phyloP scores from a whole-genome alignment of 2,329 filamentous ascomycete genomes.

The Paecilomyces niveus region DNA sequence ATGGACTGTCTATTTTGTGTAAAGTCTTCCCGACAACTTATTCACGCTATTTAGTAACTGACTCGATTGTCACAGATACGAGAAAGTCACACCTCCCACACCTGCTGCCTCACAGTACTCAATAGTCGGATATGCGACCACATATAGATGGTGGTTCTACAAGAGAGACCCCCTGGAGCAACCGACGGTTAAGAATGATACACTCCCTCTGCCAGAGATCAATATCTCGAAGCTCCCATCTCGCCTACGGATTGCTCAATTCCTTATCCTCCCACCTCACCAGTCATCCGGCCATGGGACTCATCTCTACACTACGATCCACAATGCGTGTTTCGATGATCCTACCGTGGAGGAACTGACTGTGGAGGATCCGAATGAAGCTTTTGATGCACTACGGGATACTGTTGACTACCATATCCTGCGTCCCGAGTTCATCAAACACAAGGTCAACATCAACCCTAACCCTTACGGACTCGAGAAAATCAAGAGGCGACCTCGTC shows the following conservation, averaged over 20 bases:
- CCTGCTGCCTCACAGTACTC: conserved; percentile 57
- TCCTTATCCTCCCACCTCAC: conserved; percentile 81
- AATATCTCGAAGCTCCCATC: conserved; percentile 60
- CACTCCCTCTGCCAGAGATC: conserved; percentile 34
- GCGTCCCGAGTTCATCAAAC: conserved; percentile 43
- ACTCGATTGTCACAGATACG: conserved; percentile 39
- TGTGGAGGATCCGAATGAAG: conserved; percentile 82
- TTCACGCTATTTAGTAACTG: conserved; percentile 4
- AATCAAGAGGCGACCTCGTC: conserved; percentile 28
- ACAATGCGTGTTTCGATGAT: conserved; percentile 59
- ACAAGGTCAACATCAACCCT: conserved; percentile 42
- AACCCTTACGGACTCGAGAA: conserved; percentile 30
- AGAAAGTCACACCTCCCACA: conserved; percentile 41
- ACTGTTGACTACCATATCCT: conserved; percentile 54
- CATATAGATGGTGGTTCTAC: conserved; percentile 73
- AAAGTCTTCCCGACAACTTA: conserved; percentile 23
- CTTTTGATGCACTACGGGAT: conserved; percentile 59
- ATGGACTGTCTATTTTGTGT: conserved; percentile 90
- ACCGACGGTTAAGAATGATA: conserved; percentile 36
- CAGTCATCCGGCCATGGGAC: conserved; percentile 74
- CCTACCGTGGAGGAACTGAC: conserved; percentile 73
- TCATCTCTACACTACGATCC: conserved; percentile 74
- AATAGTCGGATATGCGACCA: conserved; percentile 83
- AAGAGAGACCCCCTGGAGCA: conserved; percentile 31
- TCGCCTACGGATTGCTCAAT: conserved; percentile 84